Evolutionary conservation across 495 filamentous ascomycete species (phyloP), one percentile per base, ranked within the genome.

Genomic region (Xylaria intraflava): DNA sequence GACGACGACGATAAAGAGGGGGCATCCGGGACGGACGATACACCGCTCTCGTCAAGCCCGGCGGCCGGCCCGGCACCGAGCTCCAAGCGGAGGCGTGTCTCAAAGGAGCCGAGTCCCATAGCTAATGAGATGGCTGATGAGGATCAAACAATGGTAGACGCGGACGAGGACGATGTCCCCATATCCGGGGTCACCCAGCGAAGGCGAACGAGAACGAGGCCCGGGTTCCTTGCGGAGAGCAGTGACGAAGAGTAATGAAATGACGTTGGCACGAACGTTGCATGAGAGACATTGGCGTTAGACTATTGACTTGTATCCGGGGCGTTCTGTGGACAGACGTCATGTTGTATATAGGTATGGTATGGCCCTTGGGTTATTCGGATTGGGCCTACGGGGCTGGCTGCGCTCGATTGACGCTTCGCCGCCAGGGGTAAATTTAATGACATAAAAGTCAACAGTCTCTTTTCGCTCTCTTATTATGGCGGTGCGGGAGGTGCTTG

Each of bases 151-250:
- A 61, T 61, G 59, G 59, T 51, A 8, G 59, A 56, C 26, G 64
- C 58, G 7, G 62, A 69, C 19, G 71, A 76, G 1, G 72, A 76
- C 14, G 72, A 72, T 23, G 46, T 65, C 20, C 62, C 65, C 0
- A 64, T 64, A 38, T 27, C 63, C 6, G 51, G 61, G n/a, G 55
- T 55, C 6, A 49, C 52, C 1, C 22, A 57, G 19, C 60, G 60
- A 27, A 58, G 62, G 38, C 65, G 76, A 58, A 64, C 66, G 43
- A 73, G 69, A 45, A 68, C 68, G 1, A 71, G 71, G 58, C 74
- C 72, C 4, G 78, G 77, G 22, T 81, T 82, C 53, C 62, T 82
- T 48, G 53, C 81, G 41, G 80, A 83, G 60, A 81, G 79, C 36
- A 78, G 77, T 56, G 78, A 80, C 44, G 78, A 80, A 44, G 75